Base-by-base conservation (phyloP, 208 protist species). In the Strigomonas culicis region DNA sequence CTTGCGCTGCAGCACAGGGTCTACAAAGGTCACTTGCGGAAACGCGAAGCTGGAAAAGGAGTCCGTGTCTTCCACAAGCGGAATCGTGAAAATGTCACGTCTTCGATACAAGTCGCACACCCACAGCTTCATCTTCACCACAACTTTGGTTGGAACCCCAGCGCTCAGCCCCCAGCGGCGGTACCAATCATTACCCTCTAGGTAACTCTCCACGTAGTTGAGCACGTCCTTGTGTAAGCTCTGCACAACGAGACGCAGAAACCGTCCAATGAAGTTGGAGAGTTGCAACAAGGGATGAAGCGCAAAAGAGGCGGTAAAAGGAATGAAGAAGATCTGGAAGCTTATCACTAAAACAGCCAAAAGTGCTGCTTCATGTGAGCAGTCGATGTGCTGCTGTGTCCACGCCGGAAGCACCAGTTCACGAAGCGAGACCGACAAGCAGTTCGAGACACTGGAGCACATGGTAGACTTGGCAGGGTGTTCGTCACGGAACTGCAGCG, bases 221-320 rank as follows among this genome's bases (percentile, higher is more conserved):
- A 90, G 39, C 22, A 90, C 73, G 44, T 93, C 87, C 43, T 81
- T 79, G 62, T 90, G 83, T 13, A 93, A 55, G n/a, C 72, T 80
- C 34, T 83, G 79, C 49, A 90, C 74, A 0, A 93, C 81, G 4
- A 89, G 72, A 2, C 83, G 83, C 21, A 93, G 67, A 50, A 93
- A 93, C 10, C 84, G 78, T 25, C 80, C 81, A 50, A 89, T 83
- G 36, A 90, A 86, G 75, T 77, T 85, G 56, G 82, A 87, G 36
- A 90, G 62, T 15, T 79, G 82, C 47, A 93, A 68, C 39, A 88
- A 68, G 13, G 82, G 81, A 61, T 90, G 81, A 36, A 93, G 61
- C 50, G 68, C 31, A 41, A 90, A 80, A 32, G 71, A 63, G 19
- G 86, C 74, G 2, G 79, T 24, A 63, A 90, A 79, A 3, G 83